Percentiles rank a stretch among this genome's conserved stretches.
Evolutionary conservation across 2,329 filamentous ascomycete genomes (phyloP).

Genomic region (Ploettnerulaceae sp.): DNA sequence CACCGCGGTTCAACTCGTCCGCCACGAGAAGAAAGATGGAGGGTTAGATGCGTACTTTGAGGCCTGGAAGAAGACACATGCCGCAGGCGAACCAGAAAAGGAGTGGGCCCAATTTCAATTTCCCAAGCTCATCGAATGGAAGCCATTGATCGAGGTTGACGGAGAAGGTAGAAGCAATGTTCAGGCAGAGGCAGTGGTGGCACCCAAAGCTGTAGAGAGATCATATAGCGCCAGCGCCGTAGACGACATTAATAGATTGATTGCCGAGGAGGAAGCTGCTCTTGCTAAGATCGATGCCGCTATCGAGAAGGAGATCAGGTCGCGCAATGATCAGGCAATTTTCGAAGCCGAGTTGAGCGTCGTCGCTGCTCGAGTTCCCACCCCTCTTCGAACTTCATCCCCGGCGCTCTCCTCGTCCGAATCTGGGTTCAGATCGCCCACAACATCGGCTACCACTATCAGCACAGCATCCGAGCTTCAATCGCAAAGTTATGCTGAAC

Average conservation of each 20-base stretch:
- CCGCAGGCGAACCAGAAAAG: slow-evolving; percentile 60
- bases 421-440: slow-evolving; percentile 41
- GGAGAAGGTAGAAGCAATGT: slow-evolving; percentile 20
- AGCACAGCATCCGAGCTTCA: slow-evolving; percentile 52
- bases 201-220: slow-evolving; percentile 23
- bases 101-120: slow-evolving; percentile 94
- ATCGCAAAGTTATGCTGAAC: slow-evolving; percentile 67
- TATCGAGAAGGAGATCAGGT: slow-evolving; percentile 68
- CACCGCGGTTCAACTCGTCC: slow-evolving; percentile 49
- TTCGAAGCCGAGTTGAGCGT: slow-evolving; percentile 32
- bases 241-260: slow-evolving; percentile 33
- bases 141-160: slow-evolving; percentile 43
- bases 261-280: slow-evolving; percentile 49
- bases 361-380: slow-evolving; percentile 30
- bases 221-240: slow-evolving; percentile 30
- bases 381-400: slow-evolving; percentile 26
- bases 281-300: slow-evolving; percentile 82
- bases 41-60: slow-evolving; percentile 89
- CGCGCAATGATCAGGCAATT: slow-evolving; percentile 42
- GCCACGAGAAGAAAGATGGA: slow-evolving; percentile 52
- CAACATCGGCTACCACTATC: slow-evolving; percentile 53
- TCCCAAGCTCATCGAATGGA: slow-evolving; percentile 85
- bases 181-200: slow-evolving; percentile 12
- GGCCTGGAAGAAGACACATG: slow-evolving; percentile 76
- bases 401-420: slow-evolving; percentile 26